Evolutionary conservation across 306 rosid genomes (phyloP).

Genomic region (Hylodesmum podocarpum): DNA sequence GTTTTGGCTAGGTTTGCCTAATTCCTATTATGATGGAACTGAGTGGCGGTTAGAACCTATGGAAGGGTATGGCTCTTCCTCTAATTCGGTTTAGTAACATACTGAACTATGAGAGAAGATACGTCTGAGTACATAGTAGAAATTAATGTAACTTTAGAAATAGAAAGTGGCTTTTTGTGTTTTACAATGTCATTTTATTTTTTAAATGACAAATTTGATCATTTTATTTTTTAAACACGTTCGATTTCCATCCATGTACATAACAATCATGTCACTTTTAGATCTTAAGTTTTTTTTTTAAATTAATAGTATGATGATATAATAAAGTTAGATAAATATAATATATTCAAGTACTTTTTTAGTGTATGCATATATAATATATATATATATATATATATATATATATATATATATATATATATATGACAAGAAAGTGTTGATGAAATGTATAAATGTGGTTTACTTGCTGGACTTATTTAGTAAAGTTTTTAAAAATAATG

Average conservation of each 20-base stretch:
- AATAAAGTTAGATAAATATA: no score
- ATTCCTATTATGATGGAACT: slow-evolving; percentile 94
- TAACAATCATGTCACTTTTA: background rate
- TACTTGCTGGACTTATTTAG: no score
- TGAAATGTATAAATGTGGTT: no score
- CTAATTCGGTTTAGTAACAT: slow-evolving; percentile 35
- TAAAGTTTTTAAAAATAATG: no score
- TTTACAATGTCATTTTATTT: background rate
- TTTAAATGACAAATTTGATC: no score
- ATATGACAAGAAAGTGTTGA: no score
- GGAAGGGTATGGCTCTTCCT: slow-evolving; percentile 54
- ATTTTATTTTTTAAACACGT: background rate
- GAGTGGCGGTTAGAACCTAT: slow-evolving; percentile 86
- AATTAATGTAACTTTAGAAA: background rate
- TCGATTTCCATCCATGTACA: background rate
- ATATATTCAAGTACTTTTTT: no score
- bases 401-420: no score
- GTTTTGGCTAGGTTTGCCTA: slow-evolving; percentile 96
- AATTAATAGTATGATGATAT: background rate
- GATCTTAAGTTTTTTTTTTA: background rate
- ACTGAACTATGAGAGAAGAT: background rate
- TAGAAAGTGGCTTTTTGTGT: background rate
- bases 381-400: no score
- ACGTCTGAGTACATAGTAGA: background rate
- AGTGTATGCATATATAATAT: no score